Percentiles rank a stretch among this genome's conserved stretches.
These are phyloP conservation scores for Funneliformis mosseae DNA, from an alignment of 192 early-diverging fungal species.

Conservation along the genomic window DNA sequence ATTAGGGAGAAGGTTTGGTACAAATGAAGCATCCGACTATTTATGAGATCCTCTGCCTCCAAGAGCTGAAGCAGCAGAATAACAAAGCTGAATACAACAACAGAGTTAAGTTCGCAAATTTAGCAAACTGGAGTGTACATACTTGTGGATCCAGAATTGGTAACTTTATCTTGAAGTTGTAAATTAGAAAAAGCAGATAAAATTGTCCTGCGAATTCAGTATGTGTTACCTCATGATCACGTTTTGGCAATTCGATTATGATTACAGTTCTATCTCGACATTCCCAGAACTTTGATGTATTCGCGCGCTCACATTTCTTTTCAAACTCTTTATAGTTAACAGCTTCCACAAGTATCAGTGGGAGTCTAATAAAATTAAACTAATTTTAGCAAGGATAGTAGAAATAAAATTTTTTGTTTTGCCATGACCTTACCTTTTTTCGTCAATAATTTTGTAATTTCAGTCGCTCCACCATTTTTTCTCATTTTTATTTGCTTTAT, in stretches of 20 bases:
- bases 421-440: background rate
- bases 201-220: background rate
- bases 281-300: slow-evolving; percentile 5
- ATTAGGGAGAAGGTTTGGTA: background rate
- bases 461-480: background rate
- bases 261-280: background rate
- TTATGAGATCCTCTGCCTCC: too few species aligned
- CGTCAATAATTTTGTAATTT: background rate
- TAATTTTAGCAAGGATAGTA: background rate
- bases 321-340: background rate
- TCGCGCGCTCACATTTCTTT: background rate
- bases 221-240: slow-evolving; percentile 1
- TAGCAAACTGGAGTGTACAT: too few species aligned
- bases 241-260: slow-evolving; percentile 7
- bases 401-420: too few species aligned
- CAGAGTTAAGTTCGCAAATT: too few species aligned
- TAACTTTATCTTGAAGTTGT: too few species aligned
- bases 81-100: slow-evolving; percentile 20
- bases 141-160: too few species aligned
- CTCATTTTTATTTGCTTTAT: background rate
- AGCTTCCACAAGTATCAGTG: background rate
- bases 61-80: background rate
- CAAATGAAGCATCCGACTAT: background rate
- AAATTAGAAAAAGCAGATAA: too few species aligned
- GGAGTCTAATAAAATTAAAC: background rate